Evolutionary conservation across 2,329 filamentous ascomycete genomes (phyloP), one percentile per base, ranked within the genome.

Genomic region (Botrytis sinoallii): DNA sequence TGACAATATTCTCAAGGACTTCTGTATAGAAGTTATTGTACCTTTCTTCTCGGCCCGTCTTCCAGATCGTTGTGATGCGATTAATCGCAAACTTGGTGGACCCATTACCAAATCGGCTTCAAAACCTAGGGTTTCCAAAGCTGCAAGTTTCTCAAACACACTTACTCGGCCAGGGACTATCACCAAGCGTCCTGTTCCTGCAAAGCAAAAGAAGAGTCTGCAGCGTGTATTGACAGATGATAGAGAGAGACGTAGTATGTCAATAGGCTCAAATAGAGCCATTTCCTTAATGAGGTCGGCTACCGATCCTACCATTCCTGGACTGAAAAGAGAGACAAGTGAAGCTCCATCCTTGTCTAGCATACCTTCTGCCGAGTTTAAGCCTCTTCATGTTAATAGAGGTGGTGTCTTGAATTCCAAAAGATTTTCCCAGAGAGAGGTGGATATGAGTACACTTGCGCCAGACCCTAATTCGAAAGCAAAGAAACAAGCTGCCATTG

Each of bases 31-130:
- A 79, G 91, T 96, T 59, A 90, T 96, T 77, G 84, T 94, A 63
- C 93, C 93, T 48, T 95, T 95, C 83, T 96, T 94, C 80, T 90
- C 91, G 48, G 89, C 92, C 22, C 90, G 93, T 48, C 84, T 95
- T n/a, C 92, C 92, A 1, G 88, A 92, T 52, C 84, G 91, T 22
- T 93, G 92, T 78, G 87, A 90, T 65, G 85, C 86, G 7, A 89
- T 95, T 74, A 94, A 91, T 81, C 90, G 89, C 76, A 94, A 94
- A 80, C 86, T 95, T 7, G 93, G 93, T 25, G 93, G 92, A 0
- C 92, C 92, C 1, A 85, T 88, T 14, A 88, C 89, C 74, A 83
- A 88, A 35, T 86, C 90, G 6, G 89, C 88, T 40, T 79, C 84
- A 29, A 87, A 85, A 77, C 84, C 86, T 16, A 88, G 84, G 77